phyloP scores from a whole-genome alignment of 352 stramenopile species.

The Saprolegnia parasitica region DNA sequence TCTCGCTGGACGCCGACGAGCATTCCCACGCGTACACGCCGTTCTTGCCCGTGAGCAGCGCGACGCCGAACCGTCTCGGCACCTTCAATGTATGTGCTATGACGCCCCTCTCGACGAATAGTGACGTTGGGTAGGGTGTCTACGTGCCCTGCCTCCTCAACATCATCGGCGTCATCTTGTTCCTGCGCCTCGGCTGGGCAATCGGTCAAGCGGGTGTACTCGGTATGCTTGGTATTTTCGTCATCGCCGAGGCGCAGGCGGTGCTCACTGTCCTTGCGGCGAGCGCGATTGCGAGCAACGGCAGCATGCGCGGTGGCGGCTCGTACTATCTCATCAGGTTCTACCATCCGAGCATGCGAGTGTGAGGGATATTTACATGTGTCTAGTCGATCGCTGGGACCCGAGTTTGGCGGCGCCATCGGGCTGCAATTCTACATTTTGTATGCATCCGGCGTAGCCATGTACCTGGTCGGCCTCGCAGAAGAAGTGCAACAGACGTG shows the following conservation, averaged over 20 bases:
- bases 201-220: constrained; percentile 75
- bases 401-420: constrained; percentile 84
- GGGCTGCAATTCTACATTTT: constrained; percentile 88
- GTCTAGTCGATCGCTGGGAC: constrained; percentile 56
- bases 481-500: constrained; percentile 60
- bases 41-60: constrained; percentile 9
- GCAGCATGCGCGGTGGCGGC: constrained; percentile 60
- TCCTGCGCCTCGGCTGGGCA: constrained; percentile 81
- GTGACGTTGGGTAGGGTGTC: constrained; percentile 41
- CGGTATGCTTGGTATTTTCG: constrained; percentile 69
- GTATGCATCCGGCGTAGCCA: constrained; percentile 57
- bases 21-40: constrained; percentile 20
- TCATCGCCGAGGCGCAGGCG: constrained; percentile 53
- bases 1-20: constrained; percentile 6
- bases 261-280: constrained; percentile 74
- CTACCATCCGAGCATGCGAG: neutral
- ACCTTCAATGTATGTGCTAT: constrained; percentile 25
- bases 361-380: neutral
- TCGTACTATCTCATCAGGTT: constrained; percentile 56
- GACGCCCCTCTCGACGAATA: neutral
- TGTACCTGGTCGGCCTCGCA: constrained; percentile 79
- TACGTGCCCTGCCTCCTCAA: constrained; percentile 87
- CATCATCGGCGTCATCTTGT: constrained; percentile 89
- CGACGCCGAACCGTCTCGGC: constrained; percentile 16
- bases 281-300: constrained; percentile 85